A percentile compares a stretch with the other conserved stretches of the same genome.
Evolutionary conservation across 1,284 basidiomycete species (phyloP).

Genomic region (Leccinum subspadiceum): DNA sequence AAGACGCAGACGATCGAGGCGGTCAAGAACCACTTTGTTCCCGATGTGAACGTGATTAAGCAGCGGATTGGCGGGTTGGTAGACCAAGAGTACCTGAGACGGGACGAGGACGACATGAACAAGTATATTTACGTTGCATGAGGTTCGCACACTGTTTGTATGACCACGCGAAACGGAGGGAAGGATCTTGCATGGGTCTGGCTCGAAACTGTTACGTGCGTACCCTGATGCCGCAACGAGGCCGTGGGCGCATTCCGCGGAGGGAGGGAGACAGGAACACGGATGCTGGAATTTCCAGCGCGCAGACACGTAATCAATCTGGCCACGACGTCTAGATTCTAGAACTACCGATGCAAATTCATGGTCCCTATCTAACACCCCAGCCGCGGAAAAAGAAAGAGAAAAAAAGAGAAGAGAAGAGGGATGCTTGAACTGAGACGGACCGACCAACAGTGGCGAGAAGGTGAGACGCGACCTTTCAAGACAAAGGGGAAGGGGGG

Average conservation of each 20-base stretch:
- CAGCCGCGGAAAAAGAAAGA: neutral
- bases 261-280: neutral
- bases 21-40: slow-evolving; percentile 77
- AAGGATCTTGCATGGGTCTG: neutral
- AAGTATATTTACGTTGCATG: slow-evolving; percentile 75
- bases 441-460: neutral
- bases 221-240: neutral
- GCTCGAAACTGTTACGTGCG: neutral
- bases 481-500: neutral
- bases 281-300: neutral
- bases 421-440: neutral
- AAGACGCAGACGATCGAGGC: slow-evolving; percentile 77
- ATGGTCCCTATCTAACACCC: neutral
- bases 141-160: neutral
- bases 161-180: neutral
- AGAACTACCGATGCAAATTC: neutral
- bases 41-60: slow-evolving; percentile 78
- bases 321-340: neutral
- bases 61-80: slow-evolving; percentile 79
- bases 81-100: slow-evolving; percentile 82
- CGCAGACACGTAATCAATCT: neutral
- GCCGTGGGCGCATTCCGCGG: neutral
- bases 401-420: neutral
- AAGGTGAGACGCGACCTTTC: neutral
- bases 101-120: slow-evolving; percentile 71